Evolutionary conservation across 768 basidiomycete genomes (phyloP), one percentile per base, ranked within the genome.

Genomic region (Lentinula raphanica): DNA sequence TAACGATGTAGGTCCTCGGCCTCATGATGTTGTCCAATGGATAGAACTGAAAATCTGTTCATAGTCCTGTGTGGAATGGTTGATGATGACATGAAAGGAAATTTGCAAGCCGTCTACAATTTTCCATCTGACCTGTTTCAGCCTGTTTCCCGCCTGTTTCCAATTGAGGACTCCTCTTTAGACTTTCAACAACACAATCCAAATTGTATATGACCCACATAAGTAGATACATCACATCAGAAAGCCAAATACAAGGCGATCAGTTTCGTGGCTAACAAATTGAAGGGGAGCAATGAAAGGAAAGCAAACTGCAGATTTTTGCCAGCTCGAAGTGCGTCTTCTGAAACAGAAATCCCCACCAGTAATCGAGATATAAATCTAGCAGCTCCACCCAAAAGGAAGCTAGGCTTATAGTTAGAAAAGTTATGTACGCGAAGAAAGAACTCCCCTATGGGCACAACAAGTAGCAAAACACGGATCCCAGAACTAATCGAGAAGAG

Each of bases 351-450:
- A 7, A 42, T 17, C 21, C 3, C 54, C 54, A 56, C 31, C 40
- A 35, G 12, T 17, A 25, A 45, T 56, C 54, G 54, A 56, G 54
- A 56, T 44, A 56, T n/a, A n/a, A n/a, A 56, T 44, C 45, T 42
- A 56, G 54, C 54, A 56, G 44, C 39, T 42, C 54, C 54, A 25
- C 25, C 31, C 25, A 21, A 36, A n/a, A 50, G 13, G 32, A 21
- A 32, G 51, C 51, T 25, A 38, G 32, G 49, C 32, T 35, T 21
- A 35, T 11, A 29, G 13, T 7, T 35, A 21, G 29, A 50, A 12
- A n/a, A n/a, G n/a, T 23, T 35, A 50, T 50, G 2, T 50, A 50
- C 49, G n/a, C 40, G 21, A 35, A 50, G n/a, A n/a, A 50, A 28
- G 23, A 29, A 19, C 49, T 32, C 51, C 51, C 51, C 36, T 39